Conservation (phyloP, 345 rosid genomes). For the Eucalyptus tenuipes region DNA sequence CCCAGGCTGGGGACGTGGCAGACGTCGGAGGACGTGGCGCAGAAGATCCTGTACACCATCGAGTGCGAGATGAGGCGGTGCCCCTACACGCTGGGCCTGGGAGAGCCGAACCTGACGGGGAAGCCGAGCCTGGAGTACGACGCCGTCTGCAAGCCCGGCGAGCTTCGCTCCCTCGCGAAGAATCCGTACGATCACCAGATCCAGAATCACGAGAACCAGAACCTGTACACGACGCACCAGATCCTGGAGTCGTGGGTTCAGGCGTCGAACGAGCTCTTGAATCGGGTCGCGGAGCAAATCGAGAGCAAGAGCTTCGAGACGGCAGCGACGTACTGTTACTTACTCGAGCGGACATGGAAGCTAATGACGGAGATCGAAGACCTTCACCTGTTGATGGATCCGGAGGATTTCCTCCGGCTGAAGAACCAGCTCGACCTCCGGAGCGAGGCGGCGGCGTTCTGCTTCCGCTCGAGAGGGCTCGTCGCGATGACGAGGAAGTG, state of each 20-base stretch:
- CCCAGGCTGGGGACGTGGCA: constrained; percentile 76
- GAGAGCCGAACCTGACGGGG: constrained; percentile 59
- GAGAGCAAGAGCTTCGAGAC: neutral
- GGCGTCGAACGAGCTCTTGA: constrained; percentile 23
- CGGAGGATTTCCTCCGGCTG: constrained; percentile 23
- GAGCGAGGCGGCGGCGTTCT: constrained; percentile 14
- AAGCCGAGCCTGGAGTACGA: constrained; percentile 37
- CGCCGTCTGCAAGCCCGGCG: constrained; percentile 22
- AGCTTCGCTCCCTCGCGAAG: constrained; percentile 12
- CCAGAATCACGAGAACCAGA: constrained; percentile 47
- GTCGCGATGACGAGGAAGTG: constrained; percentile 48
- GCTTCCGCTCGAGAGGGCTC: constrained; percentile 62
- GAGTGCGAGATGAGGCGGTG: constrained; percentile 76
- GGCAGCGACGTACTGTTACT: constrained; percentile 18
- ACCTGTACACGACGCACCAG: constrained; percentile 56
- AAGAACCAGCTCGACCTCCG: constrained; percentile 12
- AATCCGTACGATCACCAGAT: constrained; percentile 16
- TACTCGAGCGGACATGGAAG: constrained; percentile 26
- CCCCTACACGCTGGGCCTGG: constrained; percentile 69
- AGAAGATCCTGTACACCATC: constrained; percentile 46
- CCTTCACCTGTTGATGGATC: constrained; percentile 31
- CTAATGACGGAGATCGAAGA: constrained; percentile 20
- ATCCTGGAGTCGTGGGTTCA: constrained; percentile 83
- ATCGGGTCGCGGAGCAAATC: constrained; percentile 25
- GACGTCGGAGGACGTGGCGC: constrained; percentile 54